Percentiles rank a stretch among this genome's conserved stretches.
These are phyloP conservation scores for Macrophomina phaseolina DNA, from an alignment of 2,329 filamentous ascomycete genomes.

Conservation along the genomic window DNA sequence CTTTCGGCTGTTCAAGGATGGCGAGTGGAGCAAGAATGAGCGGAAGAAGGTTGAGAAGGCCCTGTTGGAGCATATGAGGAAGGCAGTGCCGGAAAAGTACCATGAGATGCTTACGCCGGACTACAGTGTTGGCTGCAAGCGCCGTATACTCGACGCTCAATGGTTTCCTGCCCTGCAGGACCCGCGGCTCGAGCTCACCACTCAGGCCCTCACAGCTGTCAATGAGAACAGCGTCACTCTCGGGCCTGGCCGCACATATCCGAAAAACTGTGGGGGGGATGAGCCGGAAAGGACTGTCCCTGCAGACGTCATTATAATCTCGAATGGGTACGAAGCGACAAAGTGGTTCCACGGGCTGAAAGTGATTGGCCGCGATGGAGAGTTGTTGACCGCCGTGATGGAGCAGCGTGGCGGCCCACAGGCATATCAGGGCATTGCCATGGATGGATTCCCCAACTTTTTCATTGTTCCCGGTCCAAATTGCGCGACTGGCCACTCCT, in stretches of 20 bases:
- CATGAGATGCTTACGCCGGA: conserved; percentile 67
- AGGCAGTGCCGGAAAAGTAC: conserved; percentile 63
- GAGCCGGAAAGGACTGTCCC: conserved; percentile 50
- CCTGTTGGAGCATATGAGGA: conserved; percentile 55
- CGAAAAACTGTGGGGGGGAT: conserved; percentile 33
- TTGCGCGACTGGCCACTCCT: conserved; percentile 65
- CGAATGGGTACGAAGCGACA: conserved; percentile 66
- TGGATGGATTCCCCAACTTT: conserved; percentile 69
- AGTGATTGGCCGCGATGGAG: conserved; percentile 58
- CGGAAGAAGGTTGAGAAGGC: conserved; percentile 49
- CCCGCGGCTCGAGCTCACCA: conserved; percentile 60
- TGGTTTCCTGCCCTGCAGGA: conserved; percentile 62
- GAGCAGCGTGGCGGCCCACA: conserved; percentile 63
- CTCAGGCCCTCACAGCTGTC: conserved; percentile 57
- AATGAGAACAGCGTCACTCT: conserved; percentile 56
- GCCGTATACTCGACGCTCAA: conserved; percentile 64
- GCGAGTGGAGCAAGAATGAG: conserved; percentile 44
- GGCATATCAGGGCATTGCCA: conserved; percentile 64
- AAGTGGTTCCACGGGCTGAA: conserved; percentile 60
- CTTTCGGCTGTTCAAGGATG: conserved; percentile 55
- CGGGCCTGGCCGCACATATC: conserved; percentile 57
- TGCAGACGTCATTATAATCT: conserved; percentile 66
- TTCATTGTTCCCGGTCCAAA: conserved; percentile 70
- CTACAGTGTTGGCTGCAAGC: conserved; percentile 67
- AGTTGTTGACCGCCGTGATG: conserved; percentile 63